Evolutionary conservation across 2,329 filamentous ascomycete species (phyloP).

Genomic region (Penicillium glabrum): DNA sequence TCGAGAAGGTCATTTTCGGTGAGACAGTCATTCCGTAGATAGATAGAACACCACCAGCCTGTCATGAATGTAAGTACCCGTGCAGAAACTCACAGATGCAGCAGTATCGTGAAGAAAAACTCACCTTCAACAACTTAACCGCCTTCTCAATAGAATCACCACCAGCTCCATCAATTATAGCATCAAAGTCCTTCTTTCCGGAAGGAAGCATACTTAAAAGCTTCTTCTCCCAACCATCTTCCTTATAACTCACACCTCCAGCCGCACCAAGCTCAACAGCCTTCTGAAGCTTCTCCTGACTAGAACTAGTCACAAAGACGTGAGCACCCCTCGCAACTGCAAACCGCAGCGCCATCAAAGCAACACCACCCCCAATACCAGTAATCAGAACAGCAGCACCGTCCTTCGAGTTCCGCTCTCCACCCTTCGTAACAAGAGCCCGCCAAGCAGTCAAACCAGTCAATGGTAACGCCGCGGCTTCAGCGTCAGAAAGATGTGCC

Average conservation of each 20-base stretch:
- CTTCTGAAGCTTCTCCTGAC: slow-evolving; percentile 70
- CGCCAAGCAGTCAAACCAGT: slow-evolving; percentile 88
- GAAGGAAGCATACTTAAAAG: slow-evolving; percentile 62
- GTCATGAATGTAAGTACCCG: slow-evolving; percentile 15
- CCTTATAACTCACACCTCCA: slow-evolving; percentile 81
- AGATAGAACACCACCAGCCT: slow-evolving; percentile 76
- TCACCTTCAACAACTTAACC: slow-evolving; percentile 66
- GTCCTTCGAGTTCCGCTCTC: slow-evolving; percentile 50
- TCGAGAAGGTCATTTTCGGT: slow-evolving; percentile 83
- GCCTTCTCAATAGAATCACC: slow-evolving; percentile 76
- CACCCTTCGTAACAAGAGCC: slow-evolving; percentile 76
- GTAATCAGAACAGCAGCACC: slow-evolving; percentile 81
- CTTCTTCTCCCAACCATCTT: slow-evolving; percentile 77
- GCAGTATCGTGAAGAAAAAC: slow-evolving; percentile 4
- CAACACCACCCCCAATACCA: slow-evolving; percentile 90
- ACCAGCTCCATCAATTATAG: slow-evolving; percentile 87
- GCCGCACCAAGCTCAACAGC: slow-evolving; percentile 70
- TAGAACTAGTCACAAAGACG: slow-evolving; percentile 79
- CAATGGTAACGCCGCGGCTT: slow-evolving; percentile 81
- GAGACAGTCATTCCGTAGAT: slow-evolving; percentile 88
- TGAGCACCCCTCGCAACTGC: slow-evolving; percentile 71
- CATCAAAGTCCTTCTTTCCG: slow-evolving; percentile 68
- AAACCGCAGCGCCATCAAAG: slow-evolving; percentile 77
- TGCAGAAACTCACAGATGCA: not conserved
- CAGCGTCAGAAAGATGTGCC: slow-evolving; percentile 65